Percentiles rank a stretch among this genome's conserved stretches.
phyloP scores from a whole-genome alignment of 495 filamentous ascomycete species.

The Talaromyces trachyspermus region DNA sequence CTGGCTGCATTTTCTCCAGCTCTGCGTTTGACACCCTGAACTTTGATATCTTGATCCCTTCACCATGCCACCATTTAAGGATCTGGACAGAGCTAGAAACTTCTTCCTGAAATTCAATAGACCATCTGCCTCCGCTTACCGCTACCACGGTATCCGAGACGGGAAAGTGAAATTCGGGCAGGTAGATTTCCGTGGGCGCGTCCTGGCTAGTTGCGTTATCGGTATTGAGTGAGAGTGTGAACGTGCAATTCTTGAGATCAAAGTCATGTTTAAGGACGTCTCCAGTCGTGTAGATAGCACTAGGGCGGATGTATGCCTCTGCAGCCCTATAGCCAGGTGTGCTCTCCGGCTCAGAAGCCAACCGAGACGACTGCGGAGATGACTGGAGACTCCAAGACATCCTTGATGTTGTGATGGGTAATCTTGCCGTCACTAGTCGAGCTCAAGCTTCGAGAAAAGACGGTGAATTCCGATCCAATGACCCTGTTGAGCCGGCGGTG shows the following conservation, averaged over 20 bases:
- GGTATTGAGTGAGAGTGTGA: constrained; percentile 58
- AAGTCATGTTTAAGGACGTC: constrained; percentile 62
- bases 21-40: constrained; percentile 66
- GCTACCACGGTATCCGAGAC: constrained; percentile 57
- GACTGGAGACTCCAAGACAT: constrained; percentile 60
- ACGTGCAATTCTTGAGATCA: constrained; percentile 68
- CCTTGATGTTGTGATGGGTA: constrained; percentile 64
- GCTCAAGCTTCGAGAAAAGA: constrained; percentile 51
- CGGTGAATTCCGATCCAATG: constrained; percentile 45
- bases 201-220: constrained; percentile 44
- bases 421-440: constrained; percentile 50
- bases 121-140: constrained; percentile 84
- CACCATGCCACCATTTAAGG: constrained; percentile 84
- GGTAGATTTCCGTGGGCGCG: constrained; percentile 71
- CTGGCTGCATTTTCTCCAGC: constrained; percentile 29
- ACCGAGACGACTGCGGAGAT: constrained; percentile 50
- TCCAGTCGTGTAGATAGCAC: constrained; percentile 69
- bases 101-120: constrained; percentile 63
- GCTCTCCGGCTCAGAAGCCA: constrained; percentile 44
- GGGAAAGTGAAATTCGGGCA: constrained; percentile 93
- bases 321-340: constrained; percentile 76
- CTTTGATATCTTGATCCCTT: constrained; percentile 74
- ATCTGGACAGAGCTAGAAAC: constrained; percentile 61
- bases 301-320: constrained; percentile 84
- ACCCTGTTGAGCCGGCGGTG: constrained; percentile 25